Base-by-base conservation (phyloP, 768 basidiomycete genomes). In the Rhizopogon vinicolor region DNA sequence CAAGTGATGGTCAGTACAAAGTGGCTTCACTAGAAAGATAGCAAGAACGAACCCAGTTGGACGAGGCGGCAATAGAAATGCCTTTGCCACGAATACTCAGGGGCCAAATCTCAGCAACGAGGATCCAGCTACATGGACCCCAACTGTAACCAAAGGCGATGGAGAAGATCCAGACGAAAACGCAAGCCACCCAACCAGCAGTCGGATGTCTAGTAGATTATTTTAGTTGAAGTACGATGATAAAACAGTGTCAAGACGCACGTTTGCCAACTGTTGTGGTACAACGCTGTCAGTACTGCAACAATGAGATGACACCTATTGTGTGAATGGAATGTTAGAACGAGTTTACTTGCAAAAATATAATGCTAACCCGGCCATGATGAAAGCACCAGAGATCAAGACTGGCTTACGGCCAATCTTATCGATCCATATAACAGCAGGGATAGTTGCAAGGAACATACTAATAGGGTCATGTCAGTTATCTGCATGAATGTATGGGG, bases 391-490 rank as follows among this genome's bases (percentile, higher is more conserved):
- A n/a, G 84, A 86, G 22, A 87, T 70, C 55, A 88, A 65, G 42
- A 89, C 83, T 7, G 89, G 89, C 68, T 84, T 87, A 37, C 89
- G 82, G 19, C 89, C 90, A 25, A 84, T 63, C 58, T 87, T 81
- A 69, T 91, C 89, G 33, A 92, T 80, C 75, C 84, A 91, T n/a
- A 91, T 75, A 18, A 91, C 88, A 2, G 89, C 87, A 3, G 89
- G 89, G 56, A 91, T 86, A 0, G 89, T 90, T 3, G 88, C 84
- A 55, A 87, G 67, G 69, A 84, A 89, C 83, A 87, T 86, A 44
- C 84, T 85, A 54, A 8, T 33, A 31, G 6, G 51, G 35, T 5
- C 39, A 9, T 19, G n/a, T 43, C n/a, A 41, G 5, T 31, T 43
- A 35, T 25, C 5, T 54, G 28, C 14, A 39, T 33, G 22, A 25